Conservation (phyloP, 2,329 filamentous ascomycete species). For the Phaeophleospora eucalypticola region DNA sequence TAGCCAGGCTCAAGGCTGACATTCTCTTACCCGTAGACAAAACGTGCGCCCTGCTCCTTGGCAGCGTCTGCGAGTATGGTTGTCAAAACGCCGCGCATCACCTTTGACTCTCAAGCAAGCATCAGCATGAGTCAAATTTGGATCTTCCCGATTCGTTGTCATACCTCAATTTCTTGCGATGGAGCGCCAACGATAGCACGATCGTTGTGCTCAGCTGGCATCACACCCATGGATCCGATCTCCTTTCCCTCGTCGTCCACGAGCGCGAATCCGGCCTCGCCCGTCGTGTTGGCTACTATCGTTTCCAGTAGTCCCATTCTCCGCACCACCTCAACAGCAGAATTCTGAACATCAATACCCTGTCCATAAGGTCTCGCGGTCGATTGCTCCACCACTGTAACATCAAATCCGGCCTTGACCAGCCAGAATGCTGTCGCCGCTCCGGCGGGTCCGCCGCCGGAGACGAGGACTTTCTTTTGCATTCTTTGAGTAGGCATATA, state of each 20-base stretch:
- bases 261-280: constrained; percentile 26
- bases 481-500: too few species aligned
- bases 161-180: constrained; percentile 27
- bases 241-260: constrained; percentile 22
- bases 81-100: constrained; percentile 49
- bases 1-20: too few species aligned
- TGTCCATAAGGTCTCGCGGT: constrained; percentile 22
- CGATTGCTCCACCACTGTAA: constrained; percentile 17
- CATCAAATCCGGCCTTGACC: constrained; percentile 25
- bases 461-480: too few species aligned
- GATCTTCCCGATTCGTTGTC: too few species aligned
- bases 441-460: constrained; percentile 31
- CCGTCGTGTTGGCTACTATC: constrained; percentile 25
- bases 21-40: too few species aligned
- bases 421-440: constrained; percentile 36
- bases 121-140: too few species aligned
- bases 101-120: too few species aligned
- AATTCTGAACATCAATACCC: constrained; percentile 28
- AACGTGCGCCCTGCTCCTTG: too few species aligned
- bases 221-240: constrained; percentile 13
- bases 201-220: too few species aligned
- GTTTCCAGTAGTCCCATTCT: constrained; percentile 26
- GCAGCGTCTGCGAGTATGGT: constrained; percentile 37
- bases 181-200: too few species aligned
- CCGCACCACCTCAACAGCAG: constrained; percentile 22